Evolutionary conservation across 768 basidiomycete species (phyloP), one percentile per base, ranked within the genome.

Genomic region (Macrolepiota dolichaula): DNA sequence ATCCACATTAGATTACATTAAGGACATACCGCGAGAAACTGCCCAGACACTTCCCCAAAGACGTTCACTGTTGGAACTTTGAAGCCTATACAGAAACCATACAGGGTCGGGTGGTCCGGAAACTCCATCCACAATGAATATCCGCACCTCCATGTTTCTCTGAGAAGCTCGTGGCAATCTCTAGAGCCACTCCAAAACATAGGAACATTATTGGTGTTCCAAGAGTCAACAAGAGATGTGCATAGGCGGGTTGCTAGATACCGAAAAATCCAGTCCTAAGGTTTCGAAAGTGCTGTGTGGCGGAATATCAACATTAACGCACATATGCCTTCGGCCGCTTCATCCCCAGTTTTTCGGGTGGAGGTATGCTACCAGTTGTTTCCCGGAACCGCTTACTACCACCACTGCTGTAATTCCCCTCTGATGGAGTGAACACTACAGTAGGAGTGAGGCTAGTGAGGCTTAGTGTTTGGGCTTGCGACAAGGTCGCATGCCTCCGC

Each of bases 1-100:
- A 29, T n/a, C 19, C 1, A 59, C 10, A 19, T 52, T 59, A 32
- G 24, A 50, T 17, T 7, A 40, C 42, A 11, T 17, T 22, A 24
- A 24, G 29, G 17, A 69, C 75, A 46, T 62, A 76, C 84, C 66
- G 74, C 79, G 68, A 72, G 66, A 63, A 80, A 81, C 63, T 80
- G 79, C 3, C 73, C 74, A 11, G 85, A 84, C 7, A 79, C 77
- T 29, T 82, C 69, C 7, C 73, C 71, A 62, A 88, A 80, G 0
- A 81, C 71, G 65, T 85, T 84, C 40, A 87, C 78, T 0, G 81
- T 72, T 60, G 83, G 82, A 19, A 87, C 84, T 35, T 61, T 36
- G 64, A 84, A 89, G 19, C 87, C 86, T 88, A 32, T 7, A 7
- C 29, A 63, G 32, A 44, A 25, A n/a, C 54, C 22, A 19, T 50